Conservation (phyloP, 352 stramenopile genomes). For the Thraustotheca clavata region DNA sequence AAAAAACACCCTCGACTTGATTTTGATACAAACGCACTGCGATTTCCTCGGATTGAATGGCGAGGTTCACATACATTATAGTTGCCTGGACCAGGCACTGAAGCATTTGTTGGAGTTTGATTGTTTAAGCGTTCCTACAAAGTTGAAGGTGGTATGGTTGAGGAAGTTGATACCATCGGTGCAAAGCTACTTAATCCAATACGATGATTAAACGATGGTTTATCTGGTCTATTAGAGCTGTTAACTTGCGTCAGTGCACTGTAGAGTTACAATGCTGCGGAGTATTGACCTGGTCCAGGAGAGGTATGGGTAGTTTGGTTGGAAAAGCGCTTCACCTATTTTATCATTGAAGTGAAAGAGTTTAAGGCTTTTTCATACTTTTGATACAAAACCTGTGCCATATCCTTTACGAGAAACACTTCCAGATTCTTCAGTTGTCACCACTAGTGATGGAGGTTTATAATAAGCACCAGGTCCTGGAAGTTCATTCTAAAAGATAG, state of each 20-base stretch:
- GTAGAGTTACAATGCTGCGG: constrained; percentile 35
- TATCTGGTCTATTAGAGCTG: constrained; percentile 28
- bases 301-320: constrained; percentile 37
- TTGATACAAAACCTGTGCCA: constrained; percentile 69
- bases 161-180: constrained; percentile 28
- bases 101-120: neutral
- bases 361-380: constrained; percentile 22
- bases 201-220: constrained; percentile 49
- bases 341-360: too few relatives aligned
- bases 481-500: constrained; percentile 54
- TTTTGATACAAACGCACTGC: constrained; percentile 56
- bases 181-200: constrained; percentile 61
- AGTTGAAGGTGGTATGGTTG: neutral
- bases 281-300: constrained; percentile 58
- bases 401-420: constrained; percentile 67
- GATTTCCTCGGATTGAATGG: constrained; percentile 25
- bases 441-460: constrained; percentile 47
- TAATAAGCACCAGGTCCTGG: constrained; percentile 65
- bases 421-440: constrained; percentile 49
- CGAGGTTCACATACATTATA: constrained; percentile 12
- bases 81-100: constrained; percentile 22
- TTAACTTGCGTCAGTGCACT: neutral
- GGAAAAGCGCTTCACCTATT: constrained; percentile 49
- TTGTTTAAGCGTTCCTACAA: constrained; percentile 15
- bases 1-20: constrained; percentile 44